Evolutionary conservation across 805 yeast genomes (phyloP), one percentile per base, ranked within the genome.

Genomic region (Cyberlindnera mrakii): DNA sequence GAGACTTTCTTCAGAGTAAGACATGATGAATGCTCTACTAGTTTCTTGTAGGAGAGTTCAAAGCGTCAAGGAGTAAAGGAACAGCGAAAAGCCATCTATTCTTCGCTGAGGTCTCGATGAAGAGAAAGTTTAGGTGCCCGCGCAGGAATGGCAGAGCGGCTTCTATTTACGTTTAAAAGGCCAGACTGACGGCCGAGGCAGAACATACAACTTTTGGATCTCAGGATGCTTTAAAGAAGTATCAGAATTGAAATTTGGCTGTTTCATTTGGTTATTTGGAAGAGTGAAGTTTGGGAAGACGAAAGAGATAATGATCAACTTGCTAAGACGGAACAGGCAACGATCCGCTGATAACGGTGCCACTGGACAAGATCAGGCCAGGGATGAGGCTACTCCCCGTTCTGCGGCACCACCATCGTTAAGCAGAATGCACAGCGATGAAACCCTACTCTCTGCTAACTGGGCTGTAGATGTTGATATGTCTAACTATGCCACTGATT

Each of bases 1-100:
- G 19, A 80, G 72, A n/a, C 63, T 65, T 36, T 74, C 77, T 42
- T 67, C 66, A 3, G 81, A 65, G 49, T 70, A 79, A 6, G 83
- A 71, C 83, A 57, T 57, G 8, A 33, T 23, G 27, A 4, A 9
- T 23, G 27, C 9, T 23, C 2, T 8, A 10, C 3, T n/a, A 23
- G 11, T 10, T 10, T 23, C 27, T 10, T 9, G 11, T 23, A 23
- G 27, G 3, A 23, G 27, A 23, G 11, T 23, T 23, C 9, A 11
- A 23, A 23, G 27, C 27, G 11, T 10, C 13, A 10, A 23, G 11
- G 9, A 23, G 11, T 23, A 23, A 23, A 23, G 27, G 11, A 8
- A 9, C 27, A 23, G 11, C 9, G 11, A 23, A 23, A 3, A 10
- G 2, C 9, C 27, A 23, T 9, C 9, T 23, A 10, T 23, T 23